A percentile compares a stretch with the other conserved stretches of the same genome.
Evolutionary conservation across 768 basidiomycete genomes (phyloP).

Genomic region (Glaciozyma antarctica): DNA sequence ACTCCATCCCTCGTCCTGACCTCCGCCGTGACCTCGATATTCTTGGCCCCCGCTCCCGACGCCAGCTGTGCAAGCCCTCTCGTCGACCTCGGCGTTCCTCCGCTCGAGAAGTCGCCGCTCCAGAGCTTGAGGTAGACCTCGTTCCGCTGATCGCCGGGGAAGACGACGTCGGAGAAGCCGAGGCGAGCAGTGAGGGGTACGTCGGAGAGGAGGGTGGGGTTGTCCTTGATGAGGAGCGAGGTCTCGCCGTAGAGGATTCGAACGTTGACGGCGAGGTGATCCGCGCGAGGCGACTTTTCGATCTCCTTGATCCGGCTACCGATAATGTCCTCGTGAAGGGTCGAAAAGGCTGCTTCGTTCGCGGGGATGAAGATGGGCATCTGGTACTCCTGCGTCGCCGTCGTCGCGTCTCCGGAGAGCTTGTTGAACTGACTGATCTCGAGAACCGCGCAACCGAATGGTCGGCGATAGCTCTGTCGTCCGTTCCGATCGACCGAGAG

Average conservation of each 20-base stretch:
- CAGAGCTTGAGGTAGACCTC: conserved; percentile 94
- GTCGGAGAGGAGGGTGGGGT: conserved; percentile 65
- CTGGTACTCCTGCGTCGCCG: conserved; percentile 60
- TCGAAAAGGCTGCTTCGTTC: conserved; percentile 78
- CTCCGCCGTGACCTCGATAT: conserved; percentile 85
- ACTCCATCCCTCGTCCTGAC: conserved; percentile 64
- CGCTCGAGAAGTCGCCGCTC: conserved; percentile 66
- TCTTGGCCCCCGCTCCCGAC: conserved; percentile 45
- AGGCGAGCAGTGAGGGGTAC: conserved; percentile 73
- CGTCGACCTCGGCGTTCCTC: conserved; percentile 33
- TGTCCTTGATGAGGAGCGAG: conserved; percentile 64
- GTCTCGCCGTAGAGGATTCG: conserved; percentile 81
- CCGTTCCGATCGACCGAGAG: conserved; percentile 18
- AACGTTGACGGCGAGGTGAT: conserved; percentile 70
- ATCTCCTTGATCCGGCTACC: conserved; percentile 65
- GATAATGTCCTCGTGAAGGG: conserved; percentile 91
- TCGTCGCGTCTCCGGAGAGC: conserved; percentile 56
- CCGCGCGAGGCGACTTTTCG: conserved; percentile 78
- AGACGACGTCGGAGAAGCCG: conserved; percentile 92
- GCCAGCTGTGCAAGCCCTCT: conserved; percentile 38
- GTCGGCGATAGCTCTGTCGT: conserved; percentile 54
- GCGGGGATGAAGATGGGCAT: conserved; percentile 81
- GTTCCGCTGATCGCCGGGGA: conserved; percentile 83
- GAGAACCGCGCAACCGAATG: conserved; percentile 91
- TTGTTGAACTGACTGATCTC: conserved; percentile 60